A percentile compares a stretch with the other conserved stretches of the same genome.
Evolutionary conservation across 2,329 filamentous ascomycete genomes (phyloP).

Genomic region (Claviceps pusilla): DNA sequence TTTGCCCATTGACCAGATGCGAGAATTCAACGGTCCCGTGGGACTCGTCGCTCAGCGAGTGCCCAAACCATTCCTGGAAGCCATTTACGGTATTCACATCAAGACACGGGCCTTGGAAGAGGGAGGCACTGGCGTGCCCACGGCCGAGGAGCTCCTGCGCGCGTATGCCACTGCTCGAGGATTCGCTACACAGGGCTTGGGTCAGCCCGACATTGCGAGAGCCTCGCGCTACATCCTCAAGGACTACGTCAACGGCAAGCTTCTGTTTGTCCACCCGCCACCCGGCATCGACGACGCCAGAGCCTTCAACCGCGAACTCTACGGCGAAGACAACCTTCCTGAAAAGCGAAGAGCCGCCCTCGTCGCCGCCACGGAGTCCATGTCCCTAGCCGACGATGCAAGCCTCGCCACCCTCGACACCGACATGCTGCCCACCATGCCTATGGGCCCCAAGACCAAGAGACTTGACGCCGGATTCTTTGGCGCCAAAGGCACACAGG

Average conservation of each 20-base stretch:
- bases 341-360: constrained; percentile 60
- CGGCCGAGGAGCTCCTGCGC: constrained; percentile 67
- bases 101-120: constrained; percentile 68
- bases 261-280: constrained; percentile 82
- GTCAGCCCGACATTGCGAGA: constrained; percentile 84
- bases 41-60: constrained; percentile 72
- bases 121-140: constrained; percentile 77
- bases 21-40: constrained; percentile 80
- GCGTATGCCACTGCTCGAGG: constrained; percentile 82
- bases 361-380: constrained; percentile 30
- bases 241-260: constrained; percentile 93
- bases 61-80: constrained; percentile 77
- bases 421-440: constrained; percentile 32
- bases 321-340: constrained; percentile 68
- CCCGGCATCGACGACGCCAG: constrained; percentile 54
- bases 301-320: constrained; percentile 80
- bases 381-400: constrained; percentile 25
- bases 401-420: constrained; percentile 19
- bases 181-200: constrained; percentile 76
- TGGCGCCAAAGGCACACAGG: constrained; percentile 44
- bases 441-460: constrained; percentile 57
- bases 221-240: constrained; percentile 84
- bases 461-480: constrained; percentile 86
- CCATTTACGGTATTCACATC: constrained; percentile 87
- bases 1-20: constrained; percentile 87